Conservation (phyloP, 2,329 filamentous ascomycete genomes). For the Neocatenulostroma microsporum region DNA sequence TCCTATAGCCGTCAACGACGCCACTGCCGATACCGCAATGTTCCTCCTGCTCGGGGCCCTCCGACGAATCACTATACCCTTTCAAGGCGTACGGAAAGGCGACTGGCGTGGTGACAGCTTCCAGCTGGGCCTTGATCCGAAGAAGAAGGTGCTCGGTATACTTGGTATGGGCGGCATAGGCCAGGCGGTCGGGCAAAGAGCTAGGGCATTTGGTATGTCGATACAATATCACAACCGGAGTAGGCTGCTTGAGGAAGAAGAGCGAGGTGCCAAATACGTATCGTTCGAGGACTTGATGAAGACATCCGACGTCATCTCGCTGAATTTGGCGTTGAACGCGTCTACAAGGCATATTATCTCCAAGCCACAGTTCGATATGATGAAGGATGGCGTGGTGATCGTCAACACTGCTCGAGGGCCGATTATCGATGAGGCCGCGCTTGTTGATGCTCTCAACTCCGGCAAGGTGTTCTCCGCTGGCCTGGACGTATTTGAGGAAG, state of each 20-base stretch:
- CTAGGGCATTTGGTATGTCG: constrained; percentile 49
- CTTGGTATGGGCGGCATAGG: constrained; percentile 56
- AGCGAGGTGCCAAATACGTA: constrained; percentile 45
- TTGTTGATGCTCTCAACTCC: constrained; percentile 47
- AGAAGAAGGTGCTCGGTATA: constrained; percentile 48
- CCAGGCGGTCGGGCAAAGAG: constrained; percentile 41
- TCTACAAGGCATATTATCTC: constrained; percentile 48
- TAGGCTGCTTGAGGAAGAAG: constrained; percentile 34
- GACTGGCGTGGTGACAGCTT: constrained; percentile 40
- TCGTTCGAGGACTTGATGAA: constrained; percentile 48
- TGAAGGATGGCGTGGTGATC: constrained; percentile 51
- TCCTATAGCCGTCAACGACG: constrained; percentile 44
- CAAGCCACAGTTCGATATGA: constrained; percentile 42
- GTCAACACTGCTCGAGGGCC: constrained; percentile 53
- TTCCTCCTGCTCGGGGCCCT: constrained; percentile 47
- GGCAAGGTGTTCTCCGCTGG: constrained; percentile 50
- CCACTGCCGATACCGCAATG: constrained; percentile 42
- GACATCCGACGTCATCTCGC: constrained; percentile 47
- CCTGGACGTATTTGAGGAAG: constrained; percentile 52
- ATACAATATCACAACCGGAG: constrained; percentile 53
- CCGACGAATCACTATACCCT: constrained; percentile 42
- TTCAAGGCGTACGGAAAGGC: constrained; percentile 39
- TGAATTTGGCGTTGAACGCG: constrained; percentile 47
- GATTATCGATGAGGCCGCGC: constrained; percentile 49
- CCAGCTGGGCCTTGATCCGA: constrained; percentile 46